phyloP scores from a whole-genome alignment of 2,329 filamentous ascomycete genomes.

The Penicillium sp. region DNA sequence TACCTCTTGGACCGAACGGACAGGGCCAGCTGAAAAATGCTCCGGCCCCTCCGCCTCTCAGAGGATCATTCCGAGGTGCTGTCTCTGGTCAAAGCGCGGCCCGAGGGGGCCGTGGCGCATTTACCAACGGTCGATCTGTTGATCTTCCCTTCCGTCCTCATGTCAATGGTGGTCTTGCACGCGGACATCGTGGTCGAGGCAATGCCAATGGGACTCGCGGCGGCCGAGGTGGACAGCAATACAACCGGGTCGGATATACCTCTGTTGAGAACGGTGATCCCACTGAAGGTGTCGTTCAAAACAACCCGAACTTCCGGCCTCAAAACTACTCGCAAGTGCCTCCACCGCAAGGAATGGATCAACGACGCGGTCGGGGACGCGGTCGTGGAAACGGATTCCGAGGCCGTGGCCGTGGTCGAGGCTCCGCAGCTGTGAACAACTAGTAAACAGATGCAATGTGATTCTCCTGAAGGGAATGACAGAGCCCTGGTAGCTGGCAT shows the following conservation, averaged over 20 bases:
- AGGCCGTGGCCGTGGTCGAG: constrained; percentile 33
- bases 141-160: constrained; percentile 35
- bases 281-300: constrained; percentile 52
- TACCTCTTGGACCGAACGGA: constrained; percentile 56
- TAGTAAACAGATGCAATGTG: no score
- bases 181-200: constrained; percentile 34
- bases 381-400: constrained; percentile 35
- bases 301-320: constrained; percentile 57
- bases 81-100: constrained; percentile 47
- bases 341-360: constrained; percentile 43
- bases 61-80: constrained; percentile 58
- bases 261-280: constrained; percentile 51
- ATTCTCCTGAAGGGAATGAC: no score
- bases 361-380: constrained; percentile 38
- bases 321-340: constrained; percentile 54
- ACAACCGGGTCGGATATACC: constrained; percentile 38
- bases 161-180: constrained; percentile 24
- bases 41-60: constrained; percentile 55
- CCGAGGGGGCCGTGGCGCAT: constrained; percentile 36
- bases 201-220: constrained; percentile 8
- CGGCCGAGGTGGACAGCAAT: constrained; percentile 31
- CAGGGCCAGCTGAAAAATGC: constrained; percentile 60
- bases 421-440: constrained; percentile 16
- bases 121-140: constrained; percentile 25
- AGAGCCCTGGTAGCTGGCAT: no score